Evolutionary conservation across 1,284 basidiomycete species (phyloP), one percentile per base, ranked within the genome.

Genomic region (Moesziomyces aphidis): DNA sequence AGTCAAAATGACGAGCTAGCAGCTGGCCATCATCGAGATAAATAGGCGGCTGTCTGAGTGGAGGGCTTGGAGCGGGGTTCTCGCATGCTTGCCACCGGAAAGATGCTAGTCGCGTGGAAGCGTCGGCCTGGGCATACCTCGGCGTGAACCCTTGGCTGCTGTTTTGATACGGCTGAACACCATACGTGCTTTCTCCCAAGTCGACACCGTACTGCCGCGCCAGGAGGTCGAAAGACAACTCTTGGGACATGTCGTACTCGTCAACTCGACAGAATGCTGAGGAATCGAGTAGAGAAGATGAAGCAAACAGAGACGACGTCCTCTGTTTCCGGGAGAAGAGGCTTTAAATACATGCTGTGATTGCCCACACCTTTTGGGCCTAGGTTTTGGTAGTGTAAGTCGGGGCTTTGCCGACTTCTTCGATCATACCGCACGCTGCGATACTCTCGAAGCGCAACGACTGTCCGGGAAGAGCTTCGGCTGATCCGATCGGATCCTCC

Each of bases 1-100:
- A 70, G 50, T 70, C 67, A 23, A 70, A 70, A 24, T 60, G 57
- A 23, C 43, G 28, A 5, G 45, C 42, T 9, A 63, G 22, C 3
- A 45, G 45, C 15, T 54, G 54, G 19, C 53, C 49, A 31, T 64
- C 57, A 24, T 60, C 26, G 1, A 19, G 13, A 4, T 39, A 11
- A 19, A 31, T 1, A 9, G 23, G 19, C 8, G 19, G 23, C 19
- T 47, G 44, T 13, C 42, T 44, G 10, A 28, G n/a, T 1, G 44
- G 8, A 19, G 21, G 21, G 24, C n/a, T 17, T 17, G 42, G 26
- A 7, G 26, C 21, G n/a, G 22, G n/a, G 28, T 24, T 11, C 48
- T 42, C 39, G 23, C 31, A 23, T n/a, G 45, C 36, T 28, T 22
- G 34, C 44, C 22, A 19, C 10, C 17, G 11, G 39, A n/a, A 39